These are phyloP conservation scores for Silene conica DNA, from an alignment of 148 eudicot genomes.

Conservation along the genomic window DNA sequence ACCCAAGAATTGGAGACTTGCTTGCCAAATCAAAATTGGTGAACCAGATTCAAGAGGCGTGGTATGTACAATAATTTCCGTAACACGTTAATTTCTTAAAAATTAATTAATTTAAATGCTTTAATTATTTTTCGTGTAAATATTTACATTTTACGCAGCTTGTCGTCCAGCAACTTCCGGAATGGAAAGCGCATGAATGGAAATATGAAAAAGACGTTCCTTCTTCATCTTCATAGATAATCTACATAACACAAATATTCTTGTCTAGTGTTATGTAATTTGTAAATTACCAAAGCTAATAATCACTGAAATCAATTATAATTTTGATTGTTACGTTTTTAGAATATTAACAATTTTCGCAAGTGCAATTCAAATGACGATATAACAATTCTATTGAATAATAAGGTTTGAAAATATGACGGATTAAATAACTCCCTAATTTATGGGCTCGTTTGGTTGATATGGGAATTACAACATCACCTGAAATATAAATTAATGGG, in stretches of 20 bases:
- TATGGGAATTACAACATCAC: too few species aligned
- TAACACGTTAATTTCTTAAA: too few species aligned
- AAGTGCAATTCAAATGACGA: too few species aligned
- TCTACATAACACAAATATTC: background rate
- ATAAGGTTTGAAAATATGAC: too few species aligned
- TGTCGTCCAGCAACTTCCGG: constrained; percentile 81
- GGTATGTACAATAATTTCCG: constrained; percentile 38
- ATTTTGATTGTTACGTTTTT: background rate
- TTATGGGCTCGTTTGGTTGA: too few species aligned
- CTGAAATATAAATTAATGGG: too few species aligned
- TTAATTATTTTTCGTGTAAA: too few species aligned
- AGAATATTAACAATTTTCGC: too few species aligned
- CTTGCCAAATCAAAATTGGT: constrained; percentile 78
- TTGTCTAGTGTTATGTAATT: background rate
- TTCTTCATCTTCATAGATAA: constrained; percentile 16
- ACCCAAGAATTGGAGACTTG: constrained; percentile 85
- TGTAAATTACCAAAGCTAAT: constrained; percentile 18
- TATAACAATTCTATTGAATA: too few species aligned
- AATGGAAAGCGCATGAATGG: constrained; percentile 96
- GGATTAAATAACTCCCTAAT: too few species aligned
- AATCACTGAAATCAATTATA: background rate
- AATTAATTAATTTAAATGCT: too few species aligned
- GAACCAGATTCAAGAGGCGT: constrained; percentile 66
- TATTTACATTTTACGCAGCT: constrained; percentile 39
- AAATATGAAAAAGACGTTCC: constrained; percentile 40